These are phyloP conservation scores for Xylariomycetidae sp. DNA, from an alignment of 2,329 filamentous ascomycete genomes.

Conservation along the genomic window DNA sequence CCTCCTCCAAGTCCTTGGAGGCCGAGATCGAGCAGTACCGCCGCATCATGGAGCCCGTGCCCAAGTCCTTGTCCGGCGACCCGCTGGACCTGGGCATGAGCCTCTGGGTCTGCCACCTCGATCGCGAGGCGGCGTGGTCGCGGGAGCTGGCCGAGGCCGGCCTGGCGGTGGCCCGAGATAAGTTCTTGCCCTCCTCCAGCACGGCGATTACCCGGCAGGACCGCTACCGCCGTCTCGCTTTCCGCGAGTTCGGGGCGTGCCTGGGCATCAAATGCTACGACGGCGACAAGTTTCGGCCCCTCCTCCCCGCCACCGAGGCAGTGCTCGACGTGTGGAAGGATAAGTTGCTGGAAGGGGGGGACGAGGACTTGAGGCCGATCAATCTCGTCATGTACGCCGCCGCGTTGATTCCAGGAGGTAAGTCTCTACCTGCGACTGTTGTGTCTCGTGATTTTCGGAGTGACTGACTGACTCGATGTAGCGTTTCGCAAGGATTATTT, in stretches of 20 bases:
- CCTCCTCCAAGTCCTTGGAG: too few species aligned
- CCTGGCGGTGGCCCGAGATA: conserved; percentile 19
- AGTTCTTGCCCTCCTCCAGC: conserved; percentile 21
- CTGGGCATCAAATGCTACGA: conserved; percentile 41
- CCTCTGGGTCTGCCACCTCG: conserved; percentile 52
- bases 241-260: conserved; percentile 50
- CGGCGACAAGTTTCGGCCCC: conserved; percentile 16
- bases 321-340: conserved; percentile 32
- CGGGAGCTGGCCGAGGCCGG: conserved; percentile 27
- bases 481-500: too few species aligned
- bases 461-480: too few species aligned
- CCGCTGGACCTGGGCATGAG: conserved; percentile 56
- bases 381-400: conserved; percentile 54
- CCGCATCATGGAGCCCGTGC: conserved; percentile 39
- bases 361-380: conserved; percentile 45
- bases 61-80: conserved; percentile 40
- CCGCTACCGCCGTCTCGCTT: conserved; percentile 34
- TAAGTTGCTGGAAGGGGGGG: conserved; percentile 26
- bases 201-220: conserved; percentile 19
- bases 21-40: conserved; percentile 50
- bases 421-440: too few species aligned
- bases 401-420: conserved; percentile 50
- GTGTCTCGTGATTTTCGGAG: too few species aligned
- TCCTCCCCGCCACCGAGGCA: conserved; percentile 18
- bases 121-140: conserved; percentile 45